Percentiles rank a stretch among this genome's conserved stretches.
Conservation (phyloP, 176 grass and related monocot species). For the Musa troglodytarum region DNA sequence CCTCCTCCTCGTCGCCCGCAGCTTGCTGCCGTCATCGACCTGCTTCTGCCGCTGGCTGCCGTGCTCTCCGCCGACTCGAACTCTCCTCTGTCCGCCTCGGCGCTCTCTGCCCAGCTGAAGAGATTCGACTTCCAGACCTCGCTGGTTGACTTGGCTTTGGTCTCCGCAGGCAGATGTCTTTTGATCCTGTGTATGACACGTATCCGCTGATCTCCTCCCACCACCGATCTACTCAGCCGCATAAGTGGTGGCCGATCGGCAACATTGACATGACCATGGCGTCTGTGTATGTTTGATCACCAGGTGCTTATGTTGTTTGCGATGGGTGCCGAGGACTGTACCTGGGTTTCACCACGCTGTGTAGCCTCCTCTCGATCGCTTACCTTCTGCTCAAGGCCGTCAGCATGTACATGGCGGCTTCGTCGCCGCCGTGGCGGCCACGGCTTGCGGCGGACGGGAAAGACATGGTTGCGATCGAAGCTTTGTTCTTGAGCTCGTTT, state of each 20-base stretch:
- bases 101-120: no score
- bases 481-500: conserved; percentile 2
- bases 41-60: no score
- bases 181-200: conserved; percentile 5
- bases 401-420: not conserved
- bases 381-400: conserved; percentile 1
- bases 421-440: not conserved
- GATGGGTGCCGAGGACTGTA: conserved; percentile 2
- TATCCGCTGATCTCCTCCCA: no score
- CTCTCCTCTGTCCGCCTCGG: no score
- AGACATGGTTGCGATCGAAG: conserved; percentile 3
- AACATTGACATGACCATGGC: no score
- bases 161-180: not conserved
- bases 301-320: conserved; percentile 15
- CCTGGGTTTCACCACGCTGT: not conserved
- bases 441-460: not conserved
- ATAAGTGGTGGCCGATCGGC: no score
- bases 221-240: no score
- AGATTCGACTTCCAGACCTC: conserved; percentile 1
- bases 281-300: no score
- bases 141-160: not conserved
- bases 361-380: not conserved
- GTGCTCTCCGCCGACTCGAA: no score
- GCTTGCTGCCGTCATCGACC: not conserved
- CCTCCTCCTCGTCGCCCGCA: conserved; percentile 3